A percentile compares a stretch with the other conserved stretches of the same genome.
phyloP scores from a whole-genome alignment of 179 eudicot species.

The Silene coronaria region DNA sequence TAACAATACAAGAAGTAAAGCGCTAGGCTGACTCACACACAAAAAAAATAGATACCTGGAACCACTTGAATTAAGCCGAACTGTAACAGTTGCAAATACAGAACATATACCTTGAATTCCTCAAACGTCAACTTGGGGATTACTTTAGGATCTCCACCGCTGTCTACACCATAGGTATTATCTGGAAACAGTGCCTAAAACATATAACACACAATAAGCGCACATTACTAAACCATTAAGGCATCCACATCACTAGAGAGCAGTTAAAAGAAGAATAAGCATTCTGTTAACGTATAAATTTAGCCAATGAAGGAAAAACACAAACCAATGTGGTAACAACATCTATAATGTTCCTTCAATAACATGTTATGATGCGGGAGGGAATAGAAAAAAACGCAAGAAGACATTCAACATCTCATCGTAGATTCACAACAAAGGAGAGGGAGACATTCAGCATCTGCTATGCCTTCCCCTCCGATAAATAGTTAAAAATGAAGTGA shows the following conservation, averaged over 20 bases:
- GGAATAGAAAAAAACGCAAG: too few relatives aligned
- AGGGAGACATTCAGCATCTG: too few relatives aligned
- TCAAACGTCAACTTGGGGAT: slow-evolving; percentile 91
- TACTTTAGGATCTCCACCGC: slow-evolving; percentile 94
- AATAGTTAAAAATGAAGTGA: background rate
- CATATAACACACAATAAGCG: slow-evolving; percentile 17
- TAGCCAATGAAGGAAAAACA: background rate
- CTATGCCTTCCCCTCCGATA: too few relatives aligned
- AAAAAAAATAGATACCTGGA: background rate
- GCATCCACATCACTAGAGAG: background rate
- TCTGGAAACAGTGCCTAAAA: slow-evolving; percentile 83
- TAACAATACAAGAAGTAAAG: background rate
- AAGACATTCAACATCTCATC: too few relatives aligned
- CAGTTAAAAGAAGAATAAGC: background rate
- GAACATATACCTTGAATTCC: slow-evolving; percentile 68
- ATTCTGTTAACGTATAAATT: background rate
- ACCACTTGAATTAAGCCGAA: background rate
- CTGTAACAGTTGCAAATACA: slow-evolving; percentile 4
- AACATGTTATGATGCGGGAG: too few relatives aligned
- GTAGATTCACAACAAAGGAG: too few relatives aligned
- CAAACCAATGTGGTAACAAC: background rate
- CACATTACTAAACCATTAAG: background rate
- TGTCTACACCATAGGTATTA: slow-evolving; percentile 93
- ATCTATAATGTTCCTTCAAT: background rate
- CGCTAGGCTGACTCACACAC: background rate